Base-by-base conservation (phyloP, 192 early-diverging fungal species). In the Entomortierella parvispora region DNA sequence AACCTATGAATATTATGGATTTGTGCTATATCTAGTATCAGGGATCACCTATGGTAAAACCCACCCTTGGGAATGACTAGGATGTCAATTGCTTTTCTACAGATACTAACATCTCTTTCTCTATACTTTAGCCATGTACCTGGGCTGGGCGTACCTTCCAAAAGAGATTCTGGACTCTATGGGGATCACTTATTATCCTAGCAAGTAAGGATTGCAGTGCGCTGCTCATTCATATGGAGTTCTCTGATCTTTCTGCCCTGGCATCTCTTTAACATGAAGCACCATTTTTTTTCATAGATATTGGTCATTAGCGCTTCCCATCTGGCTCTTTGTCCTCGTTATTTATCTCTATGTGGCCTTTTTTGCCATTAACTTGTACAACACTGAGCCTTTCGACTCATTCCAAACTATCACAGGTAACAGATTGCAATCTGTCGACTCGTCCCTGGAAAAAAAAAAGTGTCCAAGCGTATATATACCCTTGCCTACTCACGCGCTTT, bases 1-100 rank as follows among this genome's bases (percentile, higher is more conserved):
- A 15, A 87, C 90, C 0, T 91, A 90, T 69, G 94, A 95, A 62
- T 94, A 94, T 81, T 94, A 94, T 74, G 94, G 94, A 20, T 96
- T 96, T 80, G 93, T 92, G 0, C 76, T 94, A 34, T 96, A 96
- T 57, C 82, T 96, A 18, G 85, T 88, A 4, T 93, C 94, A 3
- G 88, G 92, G 65, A 88, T 92, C 14, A 82, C 83, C 14, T 91
- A 92, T 69, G 88, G 87, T 65, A 83, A 8, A 54, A 14, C 9
- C 34, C 32, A 26, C 47, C 31, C 29, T 50, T 60, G 7, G 18
- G 52, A n/a, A n/a, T n/a, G n/a, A 56, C n/a, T 11, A 54, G 22
- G 53, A 2, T 20, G 20, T 18, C 17, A 2, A 22, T 57, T 17
- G 12, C 31, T 11, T 26, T 61, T 57, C 20, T 45, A 33, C 14